phyloP scores from a whole-genome alignment of 805 yeast genomes.

The Priceomyces castillae region DNA sequence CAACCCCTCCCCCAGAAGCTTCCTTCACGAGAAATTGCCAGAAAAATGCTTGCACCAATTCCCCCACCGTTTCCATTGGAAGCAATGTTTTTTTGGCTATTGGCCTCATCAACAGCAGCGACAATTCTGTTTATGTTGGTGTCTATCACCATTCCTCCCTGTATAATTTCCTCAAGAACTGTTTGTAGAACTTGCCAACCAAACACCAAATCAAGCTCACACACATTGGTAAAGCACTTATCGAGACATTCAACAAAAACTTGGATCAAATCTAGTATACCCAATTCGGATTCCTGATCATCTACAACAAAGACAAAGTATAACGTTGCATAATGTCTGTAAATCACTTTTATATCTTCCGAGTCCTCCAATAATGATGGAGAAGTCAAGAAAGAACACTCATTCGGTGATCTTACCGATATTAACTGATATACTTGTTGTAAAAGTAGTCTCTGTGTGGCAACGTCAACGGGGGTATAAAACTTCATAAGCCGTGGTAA shows the following conservation, averaged over 20 bases:
- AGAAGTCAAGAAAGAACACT: slow-evolving; percentile 86
- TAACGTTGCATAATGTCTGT: slow-evolving; percentile 92
- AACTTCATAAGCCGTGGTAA: slow-evolving; percentile 86
- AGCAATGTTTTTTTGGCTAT: slow-evolving; percentile 43
- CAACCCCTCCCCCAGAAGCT: slow-evolving; percentile 25
- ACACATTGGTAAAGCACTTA: slow-evolving; percentile 88
- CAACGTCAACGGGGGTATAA: slow-evolving; percentile 85
- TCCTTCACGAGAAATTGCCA: slow-evolving; percentile 25
- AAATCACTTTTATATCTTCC: slow-evolving; percentile 83
- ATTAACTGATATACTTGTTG: slow-evolving; percentile 81
- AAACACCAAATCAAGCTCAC: slow-evolving; percentile 94
- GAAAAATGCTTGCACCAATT: slow-evolving; percentile 21
- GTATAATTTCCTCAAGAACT: slow-evolving; percentile 86
- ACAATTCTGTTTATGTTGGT: slow-evolving; percentile 82
- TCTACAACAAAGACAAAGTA: slow-evolving; percentile 95
- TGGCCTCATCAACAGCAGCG: slow-evolving; percentile 74
- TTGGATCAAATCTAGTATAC: slow-evolving; percentile 89
- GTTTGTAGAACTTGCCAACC: slow-evolving; percentile 97
- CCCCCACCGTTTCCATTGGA: slow-evolving; percentile 14
- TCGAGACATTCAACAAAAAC: slow-evolving; percentile 95
- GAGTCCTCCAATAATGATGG: slow-evolving; percentile 73
- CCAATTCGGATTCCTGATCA: slow-evolving; percentile 92
- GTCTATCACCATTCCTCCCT: slow-evolving; percentile 98
- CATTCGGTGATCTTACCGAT: slow-evolving; percentile 64
- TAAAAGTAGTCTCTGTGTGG: slow-evolving; percentile 74